phyloP scores from a whole-genome alignment of 2,329 filamentous ascomycete genomes.

The Aspergillus brunneoviolaceus region DNA sequence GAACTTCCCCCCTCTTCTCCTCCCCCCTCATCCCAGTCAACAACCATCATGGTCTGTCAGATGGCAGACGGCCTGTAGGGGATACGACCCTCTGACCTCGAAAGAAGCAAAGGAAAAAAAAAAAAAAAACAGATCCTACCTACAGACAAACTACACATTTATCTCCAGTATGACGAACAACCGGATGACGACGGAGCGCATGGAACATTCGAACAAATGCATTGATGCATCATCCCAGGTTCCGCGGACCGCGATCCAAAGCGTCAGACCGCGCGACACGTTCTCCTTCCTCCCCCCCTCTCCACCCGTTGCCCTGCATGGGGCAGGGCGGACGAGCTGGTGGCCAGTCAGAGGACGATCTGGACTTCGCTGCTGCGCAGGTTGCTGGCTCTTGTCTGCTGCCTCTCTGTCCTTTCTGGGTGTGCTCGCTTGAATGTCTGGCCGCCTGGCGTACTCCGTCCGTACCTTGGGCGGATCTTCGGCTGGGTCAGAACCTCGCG shows the following conservation, averaged over 20 bases:
- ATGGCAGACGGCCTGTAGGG: neutral
- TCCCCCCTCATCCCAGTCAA: neutral
- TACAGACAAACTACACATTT: neutral
- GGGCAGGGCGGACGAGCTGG: neutral
- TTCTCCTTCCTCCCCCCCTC: conserved; percentile 1
- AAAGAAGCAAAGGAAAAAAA: neutral
- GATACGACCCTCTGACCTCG: neutral
- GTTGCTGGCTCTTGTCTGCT: neutral
- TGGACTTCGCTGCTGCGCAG: neutral
- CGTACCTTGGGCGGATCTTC: conserved; percentile 17
- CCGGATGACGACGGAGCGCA: neutral
- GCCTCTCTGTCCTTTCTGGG: neutral
- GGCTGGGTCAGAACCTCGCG: conserved; percentile 16
- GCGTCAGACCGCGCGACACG: conserved; percentile 1
- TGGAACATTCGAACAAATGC: neutral
- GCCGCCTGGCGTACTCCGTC: neutral
- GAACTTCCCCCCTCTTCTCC: neutral
- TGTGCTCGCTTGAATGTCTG: too few relatives aligned
- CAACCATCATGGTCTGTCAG: neutral
- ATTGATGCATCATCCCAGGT: neutral
- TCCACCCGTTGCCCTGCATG: conserved; percentile 9
- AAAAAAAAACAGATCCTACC: neutral
- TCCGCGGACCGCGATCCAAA: neutral
- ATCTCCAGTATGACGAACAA: neutral
- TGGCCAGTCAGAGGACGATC: neutral